phyloP scores from a whole-genome alignment of 2,329 filamentous ascomycete genomes.

The Colletotrichum salicis region DNA sequence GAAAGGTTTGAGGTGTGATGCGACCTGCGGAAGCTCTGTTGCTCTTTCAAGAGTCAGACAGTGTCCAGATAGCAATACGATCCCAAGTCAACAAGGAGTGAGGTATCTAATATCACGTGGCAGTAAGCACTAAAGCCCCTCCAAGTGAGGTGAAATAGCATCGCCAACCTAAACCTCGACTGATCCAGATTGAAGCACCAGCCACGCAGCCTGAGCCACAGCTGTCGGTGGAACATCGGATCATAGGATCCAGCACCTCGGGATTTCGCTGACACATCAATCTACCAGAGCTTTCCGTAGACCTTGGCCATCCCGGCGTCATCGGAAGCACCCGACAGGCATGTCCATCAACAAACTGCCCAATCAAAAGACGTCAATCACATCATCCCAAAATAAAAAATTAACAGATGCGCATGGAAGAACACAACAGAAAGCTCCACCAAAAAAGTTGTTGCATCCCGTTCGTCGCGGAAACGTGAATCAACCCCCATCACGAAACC shows the following conservation, averaged over 20 bases:
- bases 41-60: too few species aligned
- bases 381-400: slow-evolving; percentile 21
- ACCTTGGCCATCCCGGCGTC: slow-evolving; percentile 10
- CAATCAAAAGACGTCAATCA: slow-evolving; percentile 20
- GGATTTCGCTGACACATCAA: neutral
- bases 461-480: neutral
- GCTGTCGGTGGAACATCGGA: neutral
- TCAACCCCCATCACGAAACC: slow-evolving; percentile 3
- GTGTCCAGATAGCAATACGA: too few species aligned
- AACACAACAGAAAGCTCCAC: neutral
- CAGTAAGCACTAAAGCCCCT: too few species aligned
- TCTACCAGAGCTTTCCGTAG: neutral
- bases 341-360: neutral
- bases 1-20: too few species aligned
- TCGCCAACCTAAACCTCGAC: too few species aligned
- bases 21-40: too few species aligned
- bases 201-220: slow-evolving; percentile 4
- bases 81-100: too few species aligned
- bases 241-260: too few species aligned
- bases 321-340: slow-evolving; percentile 5
- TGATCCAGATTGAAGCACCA: neutral
- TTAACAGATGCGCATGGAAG: neutral
- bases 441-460: slow-evolving; percentile 25
- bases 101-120: too few species aligned
- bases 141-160: too few species aligned